Percentiles rank a stretch among this genome's conserved stretches.
Conservation (phyloP, 805 yeast species). For the Priceomyces fermenticarens region DNA sequence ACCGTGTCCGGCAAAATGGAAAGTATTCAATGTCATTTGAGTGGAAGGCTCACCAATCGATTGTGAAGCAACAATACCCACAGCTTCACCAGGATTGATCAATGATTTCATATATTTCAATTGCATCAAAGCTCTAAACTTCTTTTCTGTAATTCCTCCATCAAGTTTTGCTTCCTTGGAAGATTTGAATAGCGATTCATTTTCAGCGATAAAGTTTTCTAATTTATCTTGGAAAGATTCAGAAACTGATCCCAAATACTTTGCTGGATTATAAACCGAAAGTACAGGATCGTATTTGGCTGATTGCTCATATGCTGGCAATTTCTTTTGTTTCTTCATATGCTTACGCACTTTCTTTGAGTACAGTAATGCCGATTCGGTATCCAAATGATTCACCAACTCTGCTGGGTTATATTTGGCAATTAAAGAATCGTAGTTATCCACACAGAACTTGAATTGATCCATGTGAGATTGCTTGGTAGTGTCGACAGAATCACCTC, state of each 20-base stretch:
- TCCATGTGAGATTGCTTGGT: constrained; percentile 92
- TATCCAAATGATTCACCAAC: constrained; percentile 69
- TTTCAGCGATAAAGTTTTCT: constrained; percentile 61
- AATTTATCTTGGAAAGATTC: constrained; percentile 82
- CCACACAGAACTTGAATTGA: constrained; percentile 89
- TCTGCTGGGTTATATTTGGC: constrained; percentile 84
- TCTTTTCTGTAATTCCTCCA: constrained; percentile 64
- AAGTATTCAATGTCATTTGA: constrained; percentile 95
- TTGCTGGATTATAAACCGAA: constrained; percentile 82
- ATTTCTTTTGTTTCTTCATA: constrained; percentile 56
- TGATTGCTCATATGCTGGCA: constrained; percentile 62
- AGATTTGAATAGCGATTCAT: constrained; percentile 54
- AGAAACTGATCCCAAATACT: constrained; percentile 88
- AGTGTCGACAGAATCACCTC: constrained; percentile 95
- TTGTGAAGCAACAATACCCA: constrained; percentile 97
- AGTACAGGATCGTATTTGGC: constrained; percentile 84
- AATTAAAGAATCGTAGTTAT: constrained; percentile 83
- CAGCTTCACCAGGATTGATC: constrained; percentile 95
- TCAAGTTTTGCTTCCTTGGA: constrained; percentile 44
- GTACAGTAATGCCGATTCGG: constrained; percentile 76
- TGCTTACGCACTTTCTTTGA: constrained; percentile 78
- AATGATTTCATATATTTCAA: constrained; percentile 95
- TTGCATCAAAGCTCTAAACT: constrained; percentile 95
- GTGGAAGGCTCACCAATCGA: constrained; percentile 99
- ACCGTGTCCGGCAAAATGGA: constrained; percentile 99